Percentiles rank a stretch among this genome's conserved stretches.
Evolutionary conservation across 192 early-diverging fungal genomes (phyloP).

Genomic region (Kickxella alabastrina): DNA sequence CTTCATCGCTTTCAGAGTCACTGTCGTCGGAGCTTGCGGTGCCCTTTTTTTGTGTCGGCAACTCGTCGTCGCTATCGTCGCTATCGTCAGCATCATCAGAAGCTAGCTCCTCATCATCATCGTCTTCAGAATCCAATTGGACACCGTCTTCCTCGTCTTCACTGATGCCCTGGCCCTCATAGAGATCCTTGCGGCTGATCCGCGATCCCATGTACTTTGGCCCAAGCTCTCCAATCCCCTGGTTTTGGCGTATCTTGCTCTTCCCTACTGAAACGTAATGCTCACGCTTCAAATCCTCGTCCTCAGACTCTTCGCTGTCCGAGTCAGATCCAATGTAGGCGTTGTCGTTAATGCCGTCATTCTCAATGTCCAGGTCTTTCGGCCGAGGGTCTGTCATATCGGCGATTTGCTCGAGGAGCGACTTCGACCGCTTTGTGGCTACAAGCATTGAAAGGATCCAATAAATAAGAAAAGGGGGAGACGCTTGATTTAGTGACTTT

Average conservation of each 20-base stretch:
- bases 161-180: slow-evolving; percentile 20
- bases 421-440: slow-evolving; percentile 33
- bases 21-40: slow-evolving; percentile 25
- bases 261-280: slow-evolving; percentile 73
- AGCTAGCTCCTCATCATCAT: slow-evolving; percentile 9
- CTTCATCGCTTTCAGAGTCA: slow-evolving; percentile 37
- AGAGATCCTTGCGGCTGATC: slow-evolving; percentile 62
- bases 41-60: slow-evolving; percentile 23
- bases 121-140: slow-evolving; percentile 34
- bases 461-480: neutral
- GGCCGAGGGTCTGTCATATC: slow-evolving; percentile 49
- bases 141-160: slow-evolving; percentile 42
- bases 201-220: slow-evolving; percentile 70
- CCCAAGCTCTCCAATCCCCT: slow-evolving; percentile 62
- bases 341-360: slow-evolving; percentile 53
- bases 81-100: slow-evolving; percentile 17
- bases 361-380: slow-evolving; percentile 69
- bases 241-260: slow-evolving; percentile 58
- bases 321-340: slow-evolving; percentile 51
- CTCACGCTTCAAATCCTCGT: slow-evolving; percentile 55
- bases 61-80: slow-evolving; percentile 27
- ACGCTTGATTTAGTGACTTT: neutral
- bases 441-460: no score
- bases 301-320: slow-evolving; percentile 46
- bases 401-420: slow-evolving; percentile 47